Evolutionary conservation across 2,329 filamentous ascomycete species (phyloP).

Genomic region (Xylariaceae sp.): DNA sequence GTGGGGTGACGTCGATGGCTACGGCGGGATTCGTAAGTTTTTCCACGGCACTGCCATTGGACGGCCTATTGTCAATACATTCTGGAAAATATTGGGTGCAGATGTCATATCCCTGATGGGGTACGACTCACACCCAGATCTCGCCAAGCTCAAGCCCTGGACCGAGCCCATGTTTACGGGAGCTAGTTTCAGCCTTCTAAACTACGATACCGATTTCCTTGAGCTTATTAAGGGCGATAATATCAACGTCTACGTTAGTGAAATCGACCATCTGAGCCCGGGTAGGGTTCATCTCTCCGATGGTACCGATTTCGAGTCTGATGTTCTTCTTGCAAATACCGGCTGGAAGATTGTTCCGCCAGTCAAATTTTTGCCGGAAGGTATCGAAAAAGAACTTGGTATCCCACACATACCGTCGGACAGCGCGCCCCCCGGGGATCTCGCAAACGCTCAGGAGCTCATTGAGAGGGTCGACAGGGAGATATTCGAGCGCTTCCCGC

Average conservation of each 20-base stretch:
- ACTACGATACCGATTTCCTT: conserved; percentile 59
- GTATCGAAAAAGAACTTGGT: conserved; percentile 48
- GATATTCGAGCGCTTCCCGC: conserved; percentile 54
- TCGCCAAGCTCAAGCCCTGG: conserved; percentile 57
- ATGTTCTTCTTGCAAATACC: conserved; percentile 58
- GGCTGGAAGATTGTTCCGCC: conserved; percentile 53
- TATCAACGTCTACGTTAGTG: conserved; percentile 58
- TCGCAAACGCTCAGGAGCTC: conserved; percentile 44
- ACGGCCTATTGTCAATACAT: conserved; percentile 55
- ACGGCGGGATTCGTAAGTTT: conserved; percentile 54
- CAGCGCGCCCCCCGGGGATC: conserved; percentile 31
- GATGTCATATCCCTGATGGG: conserved; percentile 58
- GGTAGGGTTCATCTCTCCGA: conserved; percentile 50
- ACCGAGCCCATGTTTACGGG: conserved; percentile 55
- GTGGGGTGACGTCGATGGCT: conserved; percentile 68
- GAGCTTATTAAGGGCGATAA: conserved; percentile 55
- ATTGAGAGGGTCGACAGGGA: conserved; percentile 48
- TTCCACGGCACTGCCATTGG: conserved; percentile 62
- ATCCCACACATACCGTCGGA: conserved; percentile 43
- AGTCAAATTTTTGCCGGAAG: conserved; percentile 49
- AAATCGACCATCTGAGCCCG: conserved; percentile 51
- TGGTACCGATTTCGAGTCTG: conserved; percentile 43
- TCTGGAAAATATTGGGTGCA: conserved; percentile 60
- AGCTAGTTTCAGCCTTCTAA: conserved; percentile 60
- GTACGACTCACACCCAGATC: conserved; percentile 57